Evolutionary conservation across 768 basidiomycete genomes (phyloP), one percentile per base, ranked within the genome.

Genomic region (Boletus reticuloceps): DNA sequence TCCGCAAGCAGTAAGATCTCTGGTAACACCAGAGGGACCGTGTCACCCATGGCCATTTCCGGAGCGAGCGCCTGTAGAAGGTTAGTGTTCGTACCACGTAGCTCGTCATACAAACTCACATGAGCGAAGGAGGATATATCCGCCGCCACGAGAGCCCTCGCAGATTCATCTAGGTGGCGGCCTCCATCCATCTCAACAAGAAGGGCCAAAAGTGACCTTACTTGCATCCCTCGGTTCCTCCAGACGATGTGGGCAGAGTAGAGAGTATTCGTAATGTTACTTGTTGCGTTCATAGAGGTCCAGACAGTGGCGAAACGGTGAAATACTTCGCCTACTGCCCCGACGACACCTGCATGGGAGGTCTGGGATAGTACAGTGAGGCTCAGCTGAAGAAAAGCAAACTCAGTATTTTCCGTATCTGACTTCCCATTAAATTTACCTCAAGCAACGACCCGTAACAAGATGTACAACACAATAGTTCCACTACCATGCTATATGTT

Each of bases 381-480:
- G 31, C 79, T 82, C 50, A 86, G 58, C 85, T 86, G 34, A 42
- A 40, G n/a, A 54, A 34, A 56, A 55, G 13, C 9, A 7, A 29
- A 44, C 20, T 61, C 51, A 56, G 39, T 38, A n/a, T 29, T 16
- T 7, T 41, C 32, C 12, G 70, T 17, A 39, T 29, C 13, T 2
- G 25, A 32, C 29, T 12, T 3, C 17, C 11, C 4, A 9, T 39
- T 36, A 4, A 20, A 46, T 4, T 67, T 60, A 89, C 90, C 60
- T 91, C 88, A 3, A 91, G 77, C 19, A 89, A 75, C 17, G 82
- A 81, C 45, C 83, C 77, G 62, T 86, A 91, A 56, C 83, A 89
- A 66, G 81, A 81, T 1, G 82, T 74, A 54, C 72, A 76, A 9
- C 79, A 79, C 78, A 91, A 78, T 9, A 91, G 63, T 54, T 86